Conservation (phyloP, 192 early-diverging fungal species). For the Mycoemilia scoparia region DNA sequence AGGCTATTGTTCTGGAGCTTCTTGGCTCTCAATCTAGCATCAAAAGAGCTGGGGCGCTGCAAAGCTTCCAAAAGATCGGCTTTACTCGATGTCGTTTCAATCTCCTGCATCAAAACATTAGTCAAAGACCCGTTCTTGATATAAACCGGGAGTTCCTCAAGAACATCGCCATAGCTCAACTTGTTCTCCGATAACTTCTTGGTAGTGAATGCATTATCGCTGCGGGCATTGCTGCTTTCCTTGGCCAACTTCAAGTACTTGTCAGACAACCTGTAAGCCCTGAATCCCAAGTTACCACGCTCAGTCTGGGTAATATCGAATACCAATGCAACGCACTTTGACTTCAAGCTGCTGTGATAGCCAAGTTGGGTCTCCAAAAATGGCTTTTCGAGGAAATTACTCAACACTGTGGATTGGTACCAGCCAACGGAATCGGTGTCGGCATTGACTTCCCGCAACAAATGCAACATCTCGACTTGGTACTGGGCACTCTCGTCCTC, state of each 20-base stretch:
- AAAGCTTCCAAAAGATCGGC: constrained; percentile 44
- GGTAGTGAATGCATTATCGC: too few species aligned
- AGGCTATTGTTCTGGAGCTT: constrained; percentile 40
- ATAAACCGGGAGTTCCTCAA: constrained; percentile 77
- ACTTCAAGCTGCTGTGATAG: constrained; percentile 71
- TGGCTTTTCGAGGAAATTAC: constrained; percentile 74
- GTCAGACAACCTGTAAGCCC: constrained; percentile 74
- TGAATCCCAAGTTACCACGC: constrained; percentile 69
- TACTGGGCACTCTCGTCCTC: constrained; percentile 59
- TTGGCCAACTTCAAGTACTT: constrained; percentile 70
- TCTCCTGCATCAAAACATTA: constrained; percentile 53
- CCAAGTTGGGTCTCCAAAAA: constrained; percentile 80
- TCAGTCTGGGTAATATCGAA: constrained; percentile 76
- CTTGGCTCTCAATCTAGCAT: constrained; percentile 35
- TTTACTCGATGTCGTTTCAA: constrained; percentile 33
- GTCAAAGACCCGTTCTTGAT: constrained; percentile 72
- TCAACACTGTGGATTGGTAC: constrained; percentile 83
- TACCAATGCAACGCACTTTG: constrained; percentile 75
- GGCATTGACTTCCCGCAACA: constrained; percentile 80
- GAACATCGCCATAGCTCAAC: constrained; percentile 66
- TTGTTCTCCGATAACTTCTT: constrained; percentile 56
- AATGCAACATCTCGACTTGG: constrained; percentile 85
- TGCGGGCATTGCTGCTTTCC: constrained; percentile 49
- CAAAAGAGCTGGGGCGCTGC: constrained; percentile 30
- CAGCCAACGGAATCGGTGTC: constrained; percentile 96